phyloP scores from a whole-genome alignment of 2,329 filamentous ascomycete genomes.

The Arthroderma sp. region DNA sequence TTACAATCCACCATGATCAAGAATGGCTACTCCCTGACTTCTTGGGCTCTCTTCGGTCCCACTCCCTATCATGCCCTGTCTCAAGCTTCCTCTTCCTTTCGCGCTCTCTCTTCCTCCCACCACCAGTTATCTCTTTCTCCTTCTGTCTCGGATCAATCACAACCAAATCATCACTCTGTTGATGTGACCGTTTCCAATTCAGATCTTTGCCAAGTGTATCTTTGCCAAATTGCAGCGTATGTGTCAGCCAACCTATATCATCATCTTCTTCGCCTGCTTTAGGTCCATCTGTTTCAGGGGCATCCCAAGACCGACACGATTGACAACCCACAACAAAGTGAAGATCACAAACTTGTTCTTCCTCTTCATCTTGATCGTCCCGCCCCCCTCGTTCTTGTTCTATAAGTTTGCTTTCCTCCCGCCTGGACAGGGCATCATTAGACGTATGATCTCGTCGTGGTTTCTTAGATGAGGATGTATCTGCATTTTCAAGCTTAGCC shows the following conservation, averaged over 20 bases:
- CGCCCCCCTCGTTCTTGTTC: conserved; percentile 13
- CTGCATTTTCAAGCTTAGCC: conserved; percentile 51
- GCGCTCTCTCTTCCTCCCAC: conserved; percentile 31
- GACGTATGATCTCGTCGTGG: conserved; percentile 7
- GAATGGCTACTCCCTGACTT: not conserved
- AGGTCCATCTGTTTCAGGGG: conserved; percentile 21
- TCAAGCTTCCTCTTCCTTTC: conserved; percentile 26
- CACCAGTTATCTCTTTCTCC: conserved; percentile 58
- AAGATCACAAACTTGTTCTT: conserved; percentile 71
- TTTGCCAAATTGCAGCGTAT: conserved; percentile 73
- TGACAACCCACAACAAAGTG: conserved; percentile 96
- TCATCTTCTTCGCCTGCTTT: conserved; percentile 30
- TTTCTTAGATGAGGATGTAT: conserved; percentile 12
- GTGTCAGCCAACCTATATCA: conserved; percentile 67
- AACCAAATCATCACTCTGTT: conserved; percentile 56
- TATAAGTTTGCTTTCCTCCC: conserved; percentile 6
- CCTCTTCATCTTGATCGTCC: conserved; percentile 44
- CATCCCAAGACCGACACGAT: conserved; percentile 77
- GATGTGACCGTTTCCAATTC: conserved; percentile 78
- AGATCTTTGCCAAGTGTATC: conserved; percentile 85
- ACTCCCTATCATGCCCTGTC: conserved; percentile 25
- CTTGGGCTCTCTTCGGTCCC: conserved; percentile 21
- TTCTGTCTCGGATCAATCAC: conserved; percentile 88
- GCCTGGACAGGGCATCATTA: not conserved
- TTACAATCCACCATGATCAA: not conserved